A percentile compares a stretch with the other conserved stretches of the same genome.
phyloP scores from a whole-genome alignment of 2,329 filamentous ascomycete genomes.

The Xylariales sp. region DNA sequence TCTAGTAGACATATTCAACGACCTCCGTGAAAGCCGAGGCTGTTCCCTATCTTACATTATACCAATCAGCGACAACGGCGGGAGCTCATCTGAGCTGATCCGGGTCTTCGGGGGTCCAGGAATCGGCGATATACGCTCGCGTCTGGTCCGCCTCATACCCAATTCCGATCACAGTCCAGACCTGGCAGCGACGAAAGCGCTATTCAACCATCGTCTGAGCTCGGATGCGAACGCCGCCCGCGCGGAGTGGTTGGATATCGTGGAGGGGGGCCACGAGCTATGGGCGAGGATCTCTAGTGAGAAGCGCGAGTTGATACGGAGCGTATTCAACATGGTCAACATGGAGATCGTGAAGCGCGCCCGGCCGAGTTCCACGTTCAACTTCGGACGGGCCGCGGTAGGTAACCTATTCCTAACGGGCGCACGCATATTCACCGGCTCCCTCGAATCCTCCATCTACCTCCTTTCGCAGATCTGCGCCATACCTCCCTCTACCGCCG shows the following conservation, averaged over 20 bases:
- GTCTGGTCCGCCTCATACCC: constrained; percentile 87
- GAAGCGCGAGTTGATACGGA: constrained; percentile 73
- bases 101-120: constrained; percentile 92
- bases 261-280: constrained; percentile 73
- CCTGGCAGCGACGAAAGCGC: constrained; percentile 67
- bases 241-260: constrained; percentile 80
- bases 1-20: constrained; percentile 83
- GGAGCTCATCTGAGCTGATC: constrained; percentile 88
- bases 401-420: constrained; percentile 77
- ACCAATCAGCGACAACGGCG: constrained; percentile 93
- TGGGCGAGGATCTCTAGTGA: constrained; percentile 69
- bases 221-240: constrained; percentile 57
- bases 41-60: constrained; percentile 80
- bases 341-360: constrained; percentile 74
- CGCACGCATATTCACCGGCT: constrained; percentile 84
- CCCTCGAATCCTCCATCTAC: constrained; percentile 89
- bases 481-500: constrained; percentile 70
- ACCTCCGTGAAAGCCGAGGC: constrained; percentile 57
- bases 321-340: constrained; percentile 71
- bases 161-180: constrained; percentile 56
- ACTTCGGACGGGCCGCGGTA: constrained; percentile 71
- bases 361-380: constrained; percentile 67
- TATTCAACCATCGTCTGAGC: constrained; percentile 85
- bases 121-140: constrained; percentile 40
- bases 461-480: constrained; percentile 80